These are phyloP conservation scores for Ogataea paradorogensis DNA, from an alignment of 805 yeast genomes.

Conservation along the genomic window DNA sequence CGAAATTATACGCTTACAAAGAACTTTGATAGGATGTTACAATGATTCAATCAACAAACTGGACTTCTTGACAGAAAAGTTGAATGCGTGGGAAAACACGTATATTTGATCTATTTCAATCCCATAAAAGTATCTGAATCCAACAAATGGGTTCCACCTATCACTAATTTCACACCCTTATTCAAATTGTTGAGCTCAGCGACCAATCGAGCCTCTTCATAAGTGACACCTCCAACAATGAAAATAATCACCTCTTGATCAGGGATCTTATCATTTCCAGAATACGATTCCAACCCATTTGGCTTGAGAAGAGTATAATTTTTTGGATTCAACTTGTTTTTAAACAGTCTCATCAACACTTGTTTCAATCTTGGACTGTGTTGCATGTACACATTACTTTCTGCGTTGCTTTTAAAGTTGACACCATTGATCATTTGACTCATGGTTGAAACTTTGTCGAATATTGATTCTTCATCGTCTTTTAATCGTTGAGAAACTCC, in stretches of 20 bases:
- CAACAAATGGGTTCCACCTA: slow-evolving; percentile 76
- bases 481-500: slow-evolving; percentile 43
- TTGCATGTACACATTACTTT: slow-evolving; percentile 84
- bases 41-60: slow-evolving; percentile 60
- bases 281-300: slow-evolving; percentile 15
- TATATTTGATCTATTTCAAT: slow-evolving; percentile 40
- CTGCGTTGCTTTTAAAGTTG: slow-evolving; percentile 34
- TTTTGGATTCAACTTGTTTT: slow-evolving; percentile 37
- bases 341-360: slow-evolving; percentile 39
- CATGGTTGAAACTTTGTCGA: slow-evolving; percentile 25
- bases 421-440: slow-evolving; percentile 33
- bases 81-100: slow-evolving; percentile 76
- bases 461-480: slow-evolving; percentile 33
- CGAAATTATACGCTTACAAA: slow-evolving; percentile 32
- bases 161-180: slow-evolving; percentile 58
- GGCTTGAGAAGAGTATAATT: slow-evolving; percentile 20
- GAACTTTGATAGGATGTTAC: slow-evolving; percentile 46
- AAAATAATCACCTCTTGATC: slow-evolving; percentile 69
- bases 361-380: slow-evolving; percentile 72
- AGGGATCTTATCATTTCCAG: slow-evolving; percentile 29
- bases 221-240: slow-evolving; percentile 86
- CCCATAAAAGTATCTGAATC: slow-evolving; percentile 40
- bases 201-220: slow-evolving; percentile 84
- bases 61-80: slow-evolving; percentile 69
- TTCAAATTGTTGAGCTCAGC: slow-evolving; percentile 62